A percentile compares a stretch with the other conserved stretches of the same genome.
Evolutionary conservation across 306 rosid genomes (phyloP).

Genomic region (Rosa lucieae): DNA sequence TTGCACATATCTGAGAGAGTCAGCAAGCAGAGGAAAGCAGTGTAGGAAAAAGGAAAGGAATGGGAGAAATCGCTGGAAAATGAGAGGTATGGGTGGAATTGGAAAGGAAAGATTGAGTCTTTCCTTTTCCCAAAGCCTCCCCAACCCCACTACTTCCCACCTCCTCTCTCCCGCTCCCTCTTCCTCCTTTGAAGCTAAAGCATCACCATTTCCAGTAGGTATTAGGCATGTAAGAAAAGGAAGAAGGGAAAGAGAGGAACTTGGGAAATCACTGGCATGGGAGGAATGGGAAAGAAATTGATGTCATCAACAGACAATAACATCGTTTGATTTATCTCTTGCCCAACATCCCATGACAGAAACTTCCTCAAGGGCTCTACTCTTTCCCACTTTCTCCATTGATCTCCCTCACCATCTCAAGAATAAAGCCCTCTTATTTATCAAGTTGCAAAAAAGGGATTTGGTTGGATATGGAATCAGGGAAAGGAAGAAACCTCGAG

Average conservation of each 20-base stretch:
- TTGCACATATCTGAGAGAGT: background rate
- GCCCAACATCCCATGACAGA: conserved; percentile 1
- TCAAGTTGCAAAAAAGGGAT: background rate
- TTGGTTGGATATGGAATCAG: background rate
- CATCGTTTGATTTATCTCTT: background rate
- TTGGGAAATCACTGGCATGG: conserved; percentile 4
- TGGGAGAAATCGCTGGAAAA: conserved; percentile 5
- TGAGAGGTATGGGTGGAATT: background rate
- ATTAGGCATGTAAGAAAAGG: background rate
- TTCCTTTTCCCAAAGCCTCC: background rate
- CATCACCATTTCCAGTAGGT: background rate
- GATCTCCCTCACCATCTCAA: background rate
- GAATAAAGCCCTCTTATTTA: background rate
- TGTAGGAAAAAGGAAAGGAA: background rate
- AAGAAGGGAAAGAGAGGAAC: conserved; percentile 2
- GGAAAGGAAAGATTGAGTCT: background rate
- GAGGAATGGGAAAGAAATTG: conserved; percentile 3
- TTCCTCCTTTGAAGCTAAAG: background rate
- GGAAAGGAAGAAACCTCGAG: background rate
- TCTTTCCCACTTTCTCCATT: background rate
- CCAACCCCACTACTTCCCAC: background rate
- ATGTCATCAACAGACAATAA: background rate
- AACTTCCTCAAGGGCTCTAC: conserved; percentile 6
- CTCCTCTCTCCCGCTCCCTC: conserved; percentile 5
- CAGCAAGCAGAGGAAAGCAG: background rate